phyloP scores from a whole-genome alignment of 805 yeast species.

The Nakazawaea wickerhamii region DNA sequence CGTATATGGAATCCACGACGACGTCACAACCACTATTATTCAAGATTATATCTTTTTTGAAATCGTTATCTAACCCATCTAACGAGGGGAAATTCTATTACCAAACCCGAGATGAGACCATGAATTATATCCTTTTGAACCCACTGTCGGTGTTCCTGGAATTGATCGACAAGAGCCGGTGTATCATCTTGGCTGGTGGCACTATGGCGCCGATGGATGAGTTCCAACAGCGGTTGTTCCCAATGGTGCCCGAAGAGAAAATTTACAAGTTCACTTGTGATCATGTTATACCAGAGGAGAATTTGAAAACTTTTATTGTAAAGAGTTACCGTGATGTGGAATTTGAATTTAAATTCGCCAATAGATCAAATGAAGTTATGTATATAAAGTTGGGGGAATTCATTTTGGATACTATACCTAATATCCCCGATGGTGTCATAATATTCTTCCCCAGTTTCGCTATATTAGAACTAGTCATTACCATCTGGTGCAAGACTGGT shows the following conservation, averaged over 20 bases:
- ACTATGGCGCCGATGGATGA: slow-evolving; percentile 91
- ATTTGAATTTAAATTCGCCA: slow-evolving; percentile 67
- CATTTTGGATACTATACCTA: slow-evolving; percentile 34
- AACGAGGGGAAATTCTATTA: slow-evolving; percentile 74
- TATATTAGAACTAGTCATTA: slow-evolving; percentile 49
- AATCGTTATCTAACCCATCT: slow-evolving; percentile 65
- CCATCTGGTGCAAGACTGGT: slow-evolving; percentile 43
- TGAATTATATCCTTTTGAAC: slow-evolving; percentile 73
- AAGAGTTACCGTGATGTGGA: slow-evolving; percentile 12
- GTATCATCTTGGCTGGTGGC: slow-evolving; percentile 86
- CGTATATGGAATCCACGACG: slow-evolving; percentile 42
- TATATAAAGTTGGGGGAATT: slow-evolving; percentile 46
- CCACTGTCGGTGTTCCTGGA: slow-evolving; percentile 68
- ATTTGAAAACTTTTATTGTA: slow-evolving; percentile 49
- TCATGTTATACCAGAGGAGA: slow-evolving; percentile 73
- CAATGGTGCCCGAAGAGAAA: slow-evolving; percentile 37
- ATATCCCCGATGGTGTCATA: slow-evolving; percentile 72
- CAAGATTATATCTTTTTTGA: slow-evolving; percentile 59
- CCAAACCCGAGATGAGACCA: slow-evolving; percentile 32
- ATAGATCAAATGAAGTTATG: slow-evolving; percentile 43
- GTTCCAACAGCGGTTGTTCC: slow-evolving; percentile 59
- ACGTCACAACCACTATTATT: slow-evolving; percentile 53
- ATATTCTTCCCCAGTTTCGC: slow-evolving; percentile 82
- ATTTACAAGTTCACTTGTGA: slow-evolving; percentile 66
- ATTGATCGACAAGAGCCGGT: slow-evolving; percentile 56